Conservation (phyloP, 2,329 filamentous ascomycete species). For the Zymoseptoria passerinii region DNA sequence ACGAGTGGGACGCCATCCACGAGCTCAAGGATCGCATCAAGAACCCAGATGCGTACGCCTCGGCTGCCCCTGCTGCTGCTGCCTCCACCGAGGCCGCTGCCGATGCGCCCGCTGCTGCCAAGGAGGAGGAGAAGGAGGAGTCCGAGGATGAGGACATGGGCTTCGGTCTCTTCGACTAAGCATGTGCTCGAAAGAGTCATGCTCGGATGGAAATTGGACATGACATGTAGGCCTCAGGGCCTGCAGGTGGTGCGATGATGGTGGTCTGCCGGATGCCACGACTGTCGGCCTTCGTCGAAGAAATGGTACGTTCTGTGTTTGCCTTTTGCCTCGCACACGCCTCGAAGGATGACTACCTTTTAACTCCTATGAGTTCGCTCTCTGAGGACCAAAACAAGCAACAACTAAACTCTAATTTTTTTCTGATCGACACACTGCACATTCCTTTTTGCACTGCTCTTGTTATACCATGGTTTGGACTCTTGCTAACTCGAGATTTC, state of each 20-base stretch:
- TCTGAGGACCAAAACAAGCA: constrained; percentile 51
- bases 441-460: not conserved
- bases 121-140: constrained; percentile 53
- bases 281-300: not conserved
- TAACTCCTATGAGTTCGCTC: constrained; percentile 49
- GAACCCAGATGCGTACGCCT: constrained; percentile 94
- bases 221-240: not conserved
- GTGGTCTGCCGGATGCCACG: constrained; percentile 8
- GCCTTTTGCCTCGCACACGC: not conserved
- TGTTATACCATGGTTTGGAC: not conserved
- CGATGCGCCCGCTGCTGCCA: constrained; percentile 44
- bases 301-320: constrained; percentile 31
- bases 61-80: constrained; percentile 64
- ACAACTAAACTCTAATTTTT: constrained; percentile 68
- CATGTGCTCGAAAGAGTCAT: constrained; percentile 14
- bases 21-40: constrained; percentile 99
- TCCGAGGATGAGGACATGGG: constrained; percentile 51
- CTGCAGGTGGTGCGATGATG: not conserved
- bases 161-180: constrained; percentile 49
- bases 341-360: constrained; percentile 58
- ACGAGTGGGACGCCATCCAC: constrained; percentile 90
- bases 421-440: constrained; percentile 42
- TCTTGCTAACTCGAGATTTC: not conserved
- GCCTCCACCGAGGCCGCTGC: constrained; percentile 46
- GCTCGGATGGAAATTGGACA: constrained; percentile 3